A percentile compares a stretch with the other conserved stretches of the same genome.
phyloP scores from a whole-genome alignment of 306 rosid species.

The Trichosanthes cucumerina region DNA sequence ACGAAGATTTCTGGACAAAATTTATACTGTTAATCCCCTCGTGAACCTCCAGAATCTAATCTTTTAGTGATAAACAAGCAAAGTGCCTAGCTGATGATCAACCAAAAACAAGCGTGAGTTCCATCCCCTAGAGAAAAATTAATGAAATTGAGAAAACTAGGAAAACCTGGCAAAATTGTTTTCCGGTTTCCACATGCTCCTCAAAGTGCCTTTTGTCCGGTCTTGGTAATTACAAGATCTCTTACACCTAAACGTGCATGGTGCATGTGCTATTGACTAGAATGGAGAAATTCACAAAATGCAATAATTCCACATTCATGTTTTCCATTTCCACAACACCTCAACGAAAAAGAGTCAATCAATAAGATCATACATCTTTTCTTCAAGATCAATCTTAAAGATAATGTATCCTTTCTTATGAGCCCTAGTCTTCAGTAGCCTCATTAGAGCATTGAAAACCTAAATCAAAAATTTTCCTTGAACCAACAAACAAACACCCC shows the following conservation, averaged over 20 bases:
- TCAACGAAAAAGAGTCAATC: neutral
- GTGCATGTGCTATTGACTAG: neutral
- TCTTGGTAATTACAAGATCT: too few species aligned
- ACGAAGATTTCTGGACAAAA: neutral
- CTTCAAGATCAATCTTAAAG: neutral
- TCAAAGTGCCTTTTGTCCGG: neutral
- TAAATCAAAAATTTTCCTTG: neutral
- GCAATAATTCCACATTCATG: neutral
- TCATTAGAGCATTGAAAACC: neutral
- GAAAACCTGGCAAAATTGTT: neutral
- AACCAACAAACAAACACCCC: neutral
- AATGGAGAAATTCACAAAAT: neutral
- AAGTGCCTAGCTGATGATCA: neutral
- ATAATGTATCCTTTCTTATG: neutral
- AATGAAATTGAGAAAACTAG: neutral
- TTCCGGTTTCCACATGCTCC: neutral
- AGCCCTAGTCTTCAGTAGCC: neutral
- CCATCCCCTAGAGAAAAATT: neutral
- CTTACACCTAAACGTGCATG: neutral
- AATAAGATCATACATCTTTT: neutral
- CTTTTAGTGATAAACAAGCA: neutral
- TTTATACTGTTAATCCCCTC: neutral
- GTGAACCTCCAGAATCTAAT: neutral
- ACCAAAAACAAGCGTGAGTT: neutral
- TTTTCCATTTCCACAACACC: neutral